Evolutionary conservation across 208 protist genomes (phyloP), one percentile per base, ranked within the genome.

Genomic region (Wallacemonas rigidus): DNA sequence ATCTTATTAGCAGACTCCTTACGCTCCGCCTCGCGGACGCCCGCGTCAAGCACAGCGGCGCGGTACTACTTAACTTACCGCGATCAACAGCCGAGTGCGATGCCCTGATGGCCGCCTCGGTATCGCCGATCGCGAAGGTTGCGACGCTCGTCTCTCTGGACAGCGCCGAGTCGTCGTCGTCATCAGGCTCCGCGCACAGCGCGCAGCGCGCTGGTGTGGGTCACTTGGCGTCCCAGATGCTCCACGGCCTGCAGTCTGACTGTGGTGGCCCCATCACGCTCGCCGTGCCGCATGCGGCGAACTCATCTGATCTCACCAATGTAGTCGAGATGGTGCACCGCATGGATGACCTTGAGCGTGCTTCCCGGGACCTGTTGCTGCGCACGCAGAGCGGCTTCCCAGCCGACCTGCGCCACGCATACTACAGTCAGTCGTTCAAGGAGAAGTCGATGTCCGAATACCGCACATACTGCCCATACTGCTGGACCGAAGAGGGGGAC

Each of bases 1-100:
- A 8, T n/a, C 77, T 93, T 1, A 68, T 92, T 39, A 74, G 74
- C 3, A 64, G 69, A 48, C 67, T 97, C 41, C 76, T 95, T 2
- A 56, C 17, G 0, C 60, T 87, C 43, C 87, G 89, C 50, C 77
- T 97, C 5, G 77, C 69, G 7, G 71, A 79, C 17, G 90, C 89
- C 0, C 87, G 92, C 45, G 87, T 88, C 44, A 87, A 87, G 74
- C 48, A n/a, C 35, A 39, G 55, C 39, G 92, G 92, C 38, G 92
- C 79, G n/a, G 85, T 97, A 56, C 76, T 97, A 73, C 69, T 86
- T 38, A 94, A 95, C 69, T 57, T 95, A 38, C 92, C 92, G 1
- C 75, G 77, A 26, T 86, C 73, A 6, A 41, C 55, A 6, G 65
- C 45, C 1, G 78, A 85, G 55, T 79, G 79, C 44, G 61, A 81